Evolutionary conservation across 2,329 filamentous ascomycete species (phyloP).

Genomic region (Microdochium trichocladiopsis): DNA sequence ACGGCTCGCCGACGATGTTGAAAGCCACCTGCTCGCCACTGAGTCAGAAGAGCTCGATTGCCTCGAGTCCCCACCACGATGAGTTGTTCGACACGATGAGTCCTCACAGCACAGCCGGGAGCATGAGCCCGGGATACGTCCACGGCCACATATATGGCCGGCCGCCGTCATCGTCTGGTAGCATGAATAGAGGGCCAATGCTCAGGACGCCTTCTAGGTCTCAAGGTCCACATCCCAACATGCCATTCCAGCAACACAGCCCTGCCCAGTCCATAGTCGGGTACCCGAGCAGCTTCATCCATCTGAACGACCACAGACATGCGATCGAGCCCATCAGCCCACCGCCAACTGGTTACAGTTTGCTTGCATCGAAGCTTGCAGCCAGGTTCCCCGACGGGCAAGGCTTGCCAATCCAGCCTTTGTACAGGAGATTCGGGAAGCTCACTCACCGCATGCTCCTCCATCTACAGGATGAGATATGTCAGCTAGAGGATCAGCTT

Average conservation of each 20-base stretch:
- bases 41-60: neutral
- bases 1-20: neutral
- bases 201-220: neutral
- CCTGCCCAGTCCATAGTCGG: neutral
- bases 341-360: constrained; percentile 52
- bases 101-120: neutral
- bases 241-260: neutral
- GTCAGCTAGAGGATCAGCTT: constrained; percentile 73
- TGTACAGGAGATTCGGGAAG: constrained; percentile 78
- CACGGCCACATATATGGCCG: neutral
- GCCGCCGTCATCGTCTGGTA: neutral
- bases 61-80: neutral
- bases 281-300: neutral
- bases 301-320: constrained; percentile 18
- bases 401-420: constrained; percentile 34
- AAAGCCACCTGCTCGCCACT: neutral
- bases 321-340: constrained; percentile 32
- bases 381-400: constrained; percentile 15
- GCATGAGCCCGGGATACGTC: neutral
- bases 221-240: neutral
- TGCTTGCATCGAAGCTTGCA: constrained; percentile 50
- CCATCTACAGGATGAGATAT: constrained; percentile 78
- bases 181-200: neutral
- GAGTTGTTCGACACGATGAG: neutral
- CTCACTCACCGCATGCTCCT: constrained; percentile 78